phyloP scores from a whole-genome alignment of 371 early-diverging fungal genomes.

The Catenaria anguillulae region DNA sequence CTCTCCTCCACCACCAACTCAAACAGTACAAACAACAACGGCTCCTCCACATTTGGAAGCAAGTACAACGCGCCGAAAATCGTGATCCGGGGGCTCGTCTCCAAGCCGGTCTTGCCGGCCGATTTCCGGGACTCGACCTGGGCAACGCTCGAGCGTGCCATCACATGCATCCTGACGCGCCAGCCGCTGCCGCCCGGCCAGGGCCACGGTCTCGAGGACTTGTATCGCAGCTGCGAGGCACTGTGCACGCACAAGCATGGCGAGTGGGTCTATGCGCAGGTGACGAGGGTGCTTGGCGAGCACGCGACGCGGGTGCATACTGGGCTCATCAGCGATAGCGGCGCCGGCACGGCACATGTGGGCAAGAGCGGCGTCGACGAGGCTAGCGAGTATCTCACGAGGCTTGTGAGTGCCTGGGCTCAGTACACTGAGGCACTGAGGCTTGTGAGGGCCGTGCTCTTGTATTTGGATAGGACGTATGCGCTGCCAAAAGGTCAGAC shows the following conservation, averaged over 20 bases:
- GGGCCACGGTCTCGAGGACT: constrained; percentile 58
- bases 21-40: too few relatives aligned
- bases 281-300: not conserved
- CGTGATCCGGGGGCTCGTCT: too few relatives aligned
- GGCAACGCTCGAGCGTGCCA: constrained; percentile 45
- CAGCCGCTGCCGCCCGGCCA: constrained; percentile 20
- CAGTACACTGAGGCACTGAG: constrained; percentile 9
- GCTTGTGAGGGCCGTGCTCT: constrained; percentile 65
- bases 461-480: constrained; percentile 81
- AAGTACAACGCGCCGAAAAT: too few relatives aligned
- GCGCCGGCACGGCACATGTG: not conserved
- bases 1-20: too few relatives aligned
- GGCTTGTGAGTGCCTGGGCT: constrained; percentile 35
- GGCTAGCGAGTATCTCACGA: constrained; percentile 46
- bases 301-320: not conserved
- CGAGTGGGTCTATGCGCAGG: not conserved
- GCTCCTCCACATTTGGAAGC: too few relatives aligned
- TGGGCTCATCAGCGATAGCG: not conserved
- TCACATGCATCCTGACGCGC: constrained; percentile 53
- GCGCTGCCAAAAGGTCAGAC: constrained; percentile 52
- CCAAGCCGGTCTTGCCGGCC: too few relatives aligned
- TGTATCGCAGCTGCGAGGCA: constrained; percentile 46
- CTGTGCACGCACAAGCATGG: not conserved
- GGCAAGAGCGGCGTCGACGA: not conserved
- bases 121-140: constrained; percentile 52